Percentiles rank a stretch among this genome's conserved stretches.
Conservation (phyloP, 371 early-diverging fungal genomes). For the Choanephora cucurbitarum region DNA sequence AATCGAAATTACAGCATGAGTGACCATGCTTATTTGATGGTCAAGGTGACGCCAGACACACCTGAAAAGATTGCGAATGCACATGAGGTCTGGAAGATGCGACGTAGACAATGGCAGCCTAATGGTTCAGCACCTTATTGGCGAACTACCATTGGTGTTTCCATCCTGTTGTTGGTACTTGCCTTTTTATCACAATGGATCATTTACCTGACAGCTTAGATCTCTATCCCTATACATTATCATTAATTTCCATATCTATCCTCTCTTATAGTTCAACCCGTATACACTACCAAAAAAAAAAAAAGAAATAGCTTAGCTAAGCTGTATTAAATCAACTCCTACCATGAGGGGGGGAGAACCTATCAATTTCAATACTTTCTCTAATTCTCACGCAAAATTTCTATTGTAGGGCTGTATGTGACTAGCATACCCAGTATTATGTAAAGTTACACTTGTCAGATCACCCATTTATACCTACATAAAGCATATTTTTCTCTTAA, state of each 20-base stretch:
- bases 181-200: constrained; percentile 13
- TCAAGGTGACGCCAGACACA: constrained; percentile 53
- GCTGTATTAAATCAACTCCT: no score
- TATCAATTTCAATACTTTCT: no score
- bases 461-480: no score
- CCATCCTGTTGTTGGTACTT: constrained; percentile 10
- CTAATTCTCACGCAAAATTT: no score
- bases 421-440: no score
- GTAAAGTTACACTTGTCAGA: no score
- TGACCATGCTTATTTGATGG: constrained; percentile 76
- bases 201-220: neutral
- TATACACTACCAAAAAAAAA: no score
- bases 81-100: constrained; percentile 19
- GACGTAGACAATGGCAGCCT: constrained; percentile 30
- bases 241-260: neutral
- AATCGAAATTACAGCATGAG: constrained; percentile 69
- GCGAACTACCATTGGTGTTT: constrained; percentile 21
- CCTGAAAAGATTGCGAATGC: constrained; percentile 16
- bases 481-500: no score
- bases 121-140: constrained; percentile 28
- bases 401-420: no score
- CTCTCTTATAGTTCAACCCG: neutral
- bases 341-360: no score
- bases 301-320: no score
- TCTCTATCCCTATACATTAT: neutral